These are phyloP conservation scores for Zasmidium cellare DNA, from an alignment of 2,329 filamentous ascomycete genomes.

Conservation along the genomic window DNA sequence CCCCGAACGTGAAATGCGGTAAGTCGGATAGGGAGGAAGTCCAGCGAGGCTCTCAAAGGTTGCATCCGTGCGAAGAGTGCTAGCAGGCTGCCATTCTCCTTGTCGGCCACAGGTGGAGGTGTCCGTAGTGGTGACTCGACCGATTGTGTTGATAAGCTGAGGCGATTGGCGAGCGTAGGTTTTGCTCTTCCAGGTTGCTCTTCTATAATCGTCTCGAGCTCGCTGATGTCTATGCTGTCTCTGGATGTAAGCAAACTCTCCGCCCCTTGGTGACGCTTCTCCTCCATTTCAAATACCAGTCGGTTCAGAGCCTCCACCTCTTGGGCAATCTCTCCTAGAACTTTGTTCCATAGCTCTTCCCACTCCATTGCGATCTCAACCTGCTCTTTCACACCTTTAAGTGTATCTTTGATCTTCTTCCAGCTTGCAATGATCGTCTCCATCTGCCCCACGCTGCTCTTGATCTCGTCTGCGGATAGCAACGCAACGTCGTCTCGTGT, in stretches of 20 bases:
- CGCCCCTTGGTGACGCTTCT: constrained; percentile 81
- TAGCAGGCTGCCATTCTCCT: constrained; percentile 85
- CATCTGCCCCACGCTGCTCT: constrained; percentile 80
- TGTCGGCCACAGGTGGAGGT: constrained; percentile 48
- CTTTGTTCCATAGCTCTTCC: constrained; percentile 94
- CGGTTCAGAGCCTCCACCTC: constrained; percentile 79
- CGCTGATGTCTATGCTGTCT: constrained; percentile 72
- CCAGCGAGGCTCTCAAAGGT: constrained; percentile 84
- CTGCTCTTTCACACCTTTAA: constrained; percentile 80
- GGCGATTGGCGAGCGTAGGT: constrained; percentile 52
- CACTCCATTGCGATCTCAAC: constrained; percentile 98
- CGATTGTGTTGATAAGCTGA: constrained; percentile 63
- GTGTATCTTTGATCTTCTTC: constrained; percentile 73
- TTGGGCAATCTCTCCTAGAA: constrained; percentile 87
- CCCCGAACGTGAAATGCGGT: constrained; percentile 82
- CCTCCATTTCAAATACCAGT: constrained; percentile 96
- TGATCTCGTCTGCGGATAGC: constrained; percentile 71
- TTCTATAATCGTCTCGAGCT: constrained; percentile 90
- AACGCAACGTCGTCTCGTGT: constrained; percentile 70
- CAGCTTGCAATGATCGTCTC: constrained; percentile 82
- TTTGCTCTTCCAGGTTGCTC: constrained; percentile 64
- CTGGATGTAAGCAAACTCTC: constrained; percentile 57
- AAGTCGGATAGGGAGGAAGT: constrained; percentile 93
- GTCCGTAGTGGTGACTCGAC: constrained; percentile 61
- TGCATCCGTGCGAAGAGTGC: constrained; percentile 95